These are phyloP conservation scores for Sporobolus alterniflorus DNA, from an alignment of 202 grass and related monocot genomes.

Conservation along the genomic window DNA sequence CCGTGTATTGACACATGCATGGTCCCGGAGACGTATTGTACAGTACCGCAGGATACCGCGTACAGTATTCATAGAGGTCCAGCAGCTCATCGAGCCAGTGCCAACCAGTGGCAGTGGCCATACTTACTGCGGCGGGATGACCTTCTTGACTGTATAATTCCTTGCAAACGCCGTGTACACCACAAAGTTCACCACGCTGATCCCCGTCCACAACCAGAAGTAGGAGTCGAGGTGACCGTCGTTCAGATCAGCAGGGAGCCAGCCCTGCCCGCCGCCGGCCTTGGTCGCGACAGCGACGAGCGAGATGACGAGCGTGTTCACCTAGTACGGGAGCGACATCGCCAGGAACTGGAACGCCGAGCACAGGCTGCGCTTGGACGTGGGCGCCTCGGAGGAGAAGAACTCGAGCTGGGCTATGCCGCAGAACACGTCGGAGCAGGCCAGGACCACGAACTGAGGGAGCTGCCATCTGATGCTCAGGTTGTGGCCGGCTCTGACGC, in stretches of 20 bases:
- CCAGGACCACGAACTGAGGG: constrained; percentile 72
- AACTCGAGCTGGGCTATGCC: constrained; percentile 91
- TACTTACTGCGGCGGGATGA: constrained; percentile 9
- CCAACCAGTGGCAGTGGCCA: too few species aligned
- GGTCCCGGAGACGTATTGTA: not conserved
- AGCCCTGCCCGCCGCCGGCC: constrained; percentile 40
- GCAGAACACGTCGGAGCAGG: constrained; percentile 86
- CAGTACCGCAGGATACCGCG: not conserved
- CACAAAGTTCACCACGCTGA: constrained; percentile 60
- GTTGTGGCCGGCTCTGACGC: constrained; percentile 38
- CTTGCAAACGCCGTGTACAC: constrained; percentile 61
- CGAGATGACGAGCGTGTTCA: constrained; percentile 76
- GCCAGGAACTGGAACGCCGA: constrained; percentile 78
- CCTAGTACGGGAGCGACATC: constrained; percentile 74
- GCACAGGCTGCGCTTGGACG: constrained; percentile 80
- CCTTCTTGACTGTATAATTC: constrained; percentile 76
- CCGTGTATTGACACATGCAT: not conserved
- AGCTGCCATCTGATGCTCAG: constrained; percentile 86
- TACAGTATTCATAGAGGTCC: not conserved
- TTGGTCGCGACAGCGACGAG: constrained; percentile 37
- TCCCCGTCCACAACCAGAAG: constrained; percentile 53
- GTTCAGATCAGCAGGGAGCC: constrained; percentile 77
- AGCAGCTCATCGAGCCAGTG: not conserved
- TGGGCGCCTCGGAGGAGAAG: constrained; percentile 61
- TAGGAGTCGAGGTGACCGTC: constrained; percentile 79